Percentiles rank a stretch among this genome's conserved stretches.
Evolutionary conservation across 2,329 filamentous ascomycete genomes (phyloP).

Genomic region (Alternaria novae-zelandiae): DNA sequence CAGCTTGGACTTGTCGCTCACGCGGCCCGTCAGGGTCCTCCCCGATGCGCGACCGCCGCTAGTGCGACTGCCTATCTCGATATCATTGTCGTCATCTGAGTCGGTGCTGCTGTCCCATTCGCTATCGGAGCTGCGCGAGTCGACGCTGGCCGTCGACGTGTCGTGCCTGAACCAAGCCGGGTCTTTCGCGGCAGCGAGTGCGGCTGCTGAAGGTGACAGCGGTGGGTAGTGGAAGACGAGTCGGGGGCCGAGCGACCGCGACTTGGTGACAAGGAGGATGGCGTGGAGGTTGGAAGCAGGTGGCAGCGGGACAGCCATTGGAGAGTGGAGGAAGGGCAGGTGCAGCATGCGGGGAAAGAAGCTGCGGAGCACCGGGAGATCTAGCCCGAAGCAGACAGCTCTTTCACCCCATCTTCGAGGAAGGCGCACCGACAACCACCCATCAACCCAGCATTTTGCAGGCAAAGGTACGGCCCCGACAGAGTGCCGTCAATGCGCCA

Average conservation of each 20-base stretch:
- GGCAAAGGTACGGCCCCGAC: too few relatives aligned
- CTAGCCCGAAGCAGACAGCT: conserved; percentile 15
- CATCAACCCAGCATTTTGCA: not conserved
- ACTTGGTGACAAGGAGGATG: conserved; percentile 50
- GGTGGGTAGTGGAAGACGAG: conserved; percentile 53
- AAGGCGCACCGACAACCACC: too few relatives aligned
- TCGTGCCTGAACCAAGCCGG: conserved; percentile 48
- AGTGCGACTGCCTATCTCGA: conserved; percentile 44
- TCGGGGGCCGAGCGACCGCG: conserved; percentile 47
- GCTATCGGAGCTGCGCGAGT: conserved; percentile 41
- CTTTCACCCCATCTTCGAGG: not conserved
- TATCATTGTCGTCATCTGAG: conserved; percentile 42
- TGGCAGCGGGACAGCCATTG: conserved; percentile 42
- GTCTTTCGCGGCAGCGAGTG: conserved; percentile 40
- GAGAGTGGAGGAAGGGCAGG: conserved; percentile 2
- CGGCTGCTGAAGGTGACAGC: conserved; percentile 45
- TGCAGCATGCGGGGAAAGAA: conserved; percentile 8
- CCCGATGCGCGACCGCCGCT: conserved; percentile 42
- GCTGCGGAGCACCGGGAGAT: conserved; percentile 22
- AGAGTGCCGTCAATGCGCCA: too few relatives aligned
- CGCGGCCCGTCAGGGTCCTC: conserved; percentile 34
- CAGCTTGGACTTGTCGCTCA: conserved; percentile 34
- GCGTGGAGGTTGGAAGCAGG: conserved; percentile 48
- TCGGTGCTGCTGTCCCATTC: conserved; percentile 49
- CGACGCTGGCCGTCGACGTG: conserved; percentile 44